Percentiles rank a stretch among this genome's conserved stretches.
phyloP scores from a whole-genome alignment of 371 early-diverging fungal species.

The Rhizopus sp. region DNA sequence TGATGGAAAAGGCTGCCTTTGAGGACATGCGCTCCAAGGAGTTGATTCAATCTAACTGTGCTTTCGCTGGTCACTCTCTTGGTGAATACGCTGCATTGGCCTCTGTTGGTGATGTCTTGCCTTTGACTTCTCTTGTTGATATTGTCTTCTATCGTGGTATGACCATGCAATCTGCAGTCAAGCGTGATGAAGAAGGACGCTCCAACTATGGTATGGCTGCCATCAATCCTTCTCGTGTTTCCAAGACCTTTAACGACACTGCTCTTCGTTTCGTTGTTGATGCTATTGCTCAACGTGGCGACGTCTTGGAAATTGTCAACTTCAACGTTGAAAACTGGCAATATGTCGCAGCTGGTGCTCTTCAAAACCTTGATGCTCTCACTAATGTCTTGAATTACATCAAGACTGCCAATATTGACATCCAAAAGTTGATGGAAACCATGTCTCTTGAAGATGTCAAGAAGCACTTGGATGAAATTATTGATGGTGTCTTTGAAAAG shows the following conservation, averaged over 20 bases:
- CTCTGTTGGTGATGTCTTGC: constrained; percentile 87
- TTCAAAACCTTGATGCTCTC: constrained; percentile 78
- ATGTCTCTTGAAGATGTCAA: constrained; percentile 87
- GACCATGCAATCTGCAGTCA: constrained; percentile 95
- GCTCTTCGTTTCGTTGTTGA: constrained; percentile 83
- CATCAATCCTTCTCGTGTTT: constrained; percentile 91
- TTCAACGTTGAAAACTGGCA: constrained; percentile 97
- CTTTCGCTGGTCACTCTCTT: constrained; percentile 96
- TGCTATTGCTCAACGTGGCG: constrained; percentile 78
- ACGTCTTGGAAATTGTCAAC: constrained; percentile 94
- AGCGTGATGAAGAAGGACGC: constrained; percentile 78
- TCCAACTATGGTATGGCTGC: constrained; percentile 97
- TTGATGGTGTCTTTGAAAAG: constrained; percentile 75
- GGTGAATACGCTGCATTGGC: constrained; percentile 96
- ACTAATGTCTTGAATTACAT: constrained; percentile 83
- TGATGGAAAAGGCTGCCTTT: constrained; percentile 93
- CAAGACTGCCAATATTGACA: constrained; percentile 77
- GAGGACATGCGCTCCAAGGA: constrained; percentile 91
- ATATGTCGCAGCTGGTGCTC: constrained; percentile 93
- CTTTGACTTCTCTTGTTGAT: constrained; percentile 87
- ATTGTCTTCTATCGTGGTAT: constrained; percentile 97
- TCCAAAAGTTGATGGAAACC: constrained; percentile 82
- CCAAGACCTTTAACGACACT: constrained; percentile 83
- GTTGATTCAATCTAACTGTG: constrained; percentile 79
- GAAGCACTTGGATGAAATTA: constrained; percentile 79